A percentile compares a stretch with the other conserved stretches of the same genome.
phyloP scores from a whole-genome alignment of 2,329 filamentous ascomycete species.

The Fusarium sp. region DNA sequence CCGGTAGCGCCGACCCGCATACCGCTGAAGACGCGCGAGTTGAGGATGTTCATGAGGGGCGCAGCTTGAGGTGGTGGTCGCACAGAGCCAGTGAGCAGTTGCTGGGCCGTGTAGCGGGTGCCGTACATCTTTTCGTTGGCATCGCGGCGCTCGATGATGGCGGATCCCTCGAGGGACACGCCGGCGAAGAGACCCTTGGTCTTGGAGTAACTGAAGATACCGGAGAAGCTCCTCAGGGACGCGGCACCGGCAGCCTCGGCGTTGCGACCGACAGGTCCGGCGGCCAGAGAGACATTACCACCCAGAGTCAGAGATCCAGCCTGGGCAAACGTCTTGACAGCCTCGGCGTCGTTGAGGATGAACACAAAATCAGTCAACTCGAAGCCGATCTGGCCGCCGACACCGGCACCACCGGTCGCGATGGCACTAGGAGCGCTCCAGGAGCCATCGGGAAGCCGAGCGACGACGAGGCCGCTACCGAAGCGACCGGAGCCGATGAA shows the following conservation, averaged over 20 bases:
- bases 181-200: constrained; percentile 98
- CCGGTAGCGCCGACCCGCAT: constrained; percentile 59
- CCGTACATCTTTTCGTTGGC: constrained; percentile 98
- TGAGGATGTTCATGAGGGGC: constrained; percentile 86
- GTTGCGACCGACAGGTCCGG: constrained; percentile 92
- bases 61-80: constrained; percentile 84
- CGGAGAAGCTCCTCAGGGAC: constrained; percentile 87
- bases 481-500: constrained; percentile 87
- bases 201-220: constrained; percentile 97
- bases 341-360: constrained; percentile 91
- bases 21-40: constrained; percentile 85
- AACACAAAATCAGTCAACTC: constrained; percentile 97
- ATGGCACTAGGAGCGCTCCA: constrained; percentile 89
- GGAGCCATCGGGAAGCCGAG: constrained; percentile 78
- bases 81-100: constrained; percentile 84
- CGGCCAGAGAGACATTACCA: constrained; percentile 95
- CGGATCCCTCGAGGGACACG: constrained; percentile 92
- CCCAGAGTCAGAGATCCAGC: constrained; percentile 91
- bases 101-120: constrained; percentile 80
- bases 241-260: constrained; percentile 96
- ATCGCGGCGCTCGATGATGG: constrained; percentile 93
- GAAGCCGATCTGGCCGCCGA: constrained; percentile 88
- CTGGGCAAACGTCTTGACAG: constrained; percentile 95
- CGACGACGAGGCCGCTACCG: constrained; percentile 85
- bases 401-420: constrained; percentile 82